Base-by-base conservation (phyloP, 208 protist species). In the Leishmania tarentolae region DNA sequence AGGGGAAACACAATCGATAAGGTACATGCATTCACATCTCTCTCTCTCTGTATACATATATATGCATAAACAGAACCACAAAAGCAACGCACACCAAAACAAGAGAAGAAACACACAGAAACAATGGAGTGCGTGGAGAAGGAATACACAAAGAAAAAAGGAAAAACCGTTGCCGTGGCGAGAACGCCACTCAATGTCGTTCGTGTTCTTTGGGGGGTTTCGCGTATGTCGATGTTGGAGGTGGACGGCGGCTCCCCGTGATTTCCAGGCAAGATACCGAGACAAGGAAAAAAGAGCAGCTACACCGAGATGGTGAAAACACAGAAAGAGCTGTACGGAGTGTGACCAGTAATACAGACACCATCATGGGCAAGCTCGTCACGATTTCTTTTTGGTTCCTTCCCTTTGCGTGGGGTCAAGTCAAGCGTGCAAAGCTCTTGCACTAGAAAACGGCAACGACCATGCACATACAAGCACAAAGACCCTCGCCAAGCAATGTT, bases 291-390 rank as follows among this genome's bases (percentile, higher is more conserved):
- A 50, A 75, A 28, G 11, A 35, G 65, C 0, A 31, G 40, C 52
- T 61, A n/a, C 56, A 76, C 74, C 83, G 81, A 78, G 78, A 80
- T 70, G 74, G 56, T 40, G 40, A 42, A 31, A 66, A 83, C 19
- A 47, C 24, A 53, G 11, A 78, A 8, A n/a, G 28, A 56, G 52
- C 31, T 50, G 8, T 61, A 8, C 24, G 35, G 31, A 28, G 44
- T 37, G 37, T 7, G 9, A 13, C 65, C 42, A 11, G 31, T 3
- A 44, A 44, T 15, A 46, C 3, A 44, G 37, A 46, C 8, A 68
- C 61, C 28, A 40, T 6, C 61, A 44, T 15, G 44, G 0, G 13
- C 37, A 24, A 40, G 13, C 15, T n/a, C 37, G 13, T 21, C 65
- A 28, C 37, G 50, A 6, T 15, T 61, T 31, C 11, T 61, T 61